A percentile compares a stretch with the other conserved stretches of the same genome.
Evolutionary conservation across 2,329 filamentous ascomycete genomes (phyloP).

Genomic region (Clonostachys chloroleuca): DNA sequence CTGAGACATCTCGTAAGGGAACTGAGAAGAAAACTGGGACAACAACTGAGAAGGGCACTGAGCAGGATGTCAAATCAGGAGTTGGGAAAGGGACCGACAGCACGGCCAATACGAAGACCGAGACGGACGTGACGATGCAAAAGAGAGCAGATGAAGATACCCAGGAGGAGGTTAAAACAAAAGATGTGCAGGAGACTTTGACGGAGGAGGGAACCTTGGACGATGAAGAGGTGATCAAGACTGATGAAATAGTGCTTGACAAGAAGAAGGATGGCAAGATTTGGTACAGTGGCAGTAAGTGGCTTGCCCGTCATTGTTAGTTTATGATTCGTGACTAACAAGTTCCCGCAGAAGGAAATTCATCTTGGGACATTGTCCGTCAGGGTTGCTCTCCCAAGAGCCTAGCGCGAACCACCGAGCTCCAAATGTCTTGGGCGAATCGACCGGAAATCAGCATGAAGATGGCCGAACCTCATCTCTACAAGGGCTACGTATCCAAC

Average conservation of each 20-base stretch:
- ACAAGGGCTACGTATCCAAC: slow-evolving; percentile 57
- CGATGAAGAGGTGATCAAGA: too few species aligned
- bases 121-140: slow-evolving; percentile 32
- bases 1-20: too few species aligned
- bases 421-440: slow-evolving; percentile 36
- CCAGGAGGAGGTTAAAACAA: too few species aligned
- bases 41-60: too few species aligned
- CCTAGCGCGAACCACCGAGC: slow-evolving; percentile 43
- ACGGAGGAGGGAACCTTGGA: too few species aligned
- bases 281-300: too few species aligned
- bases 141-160: too few species aligned
- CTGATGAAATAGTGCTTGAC: too few species aligned
- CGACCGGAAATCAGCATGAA: slow-evolving; percentile 39
- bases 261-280: too few species aligned
- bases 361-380: slow-evolving; percentile 53
- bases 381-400: slow-evolving; percentile 61
- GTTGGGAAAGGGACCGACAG: slow-evolving; percentile 5
- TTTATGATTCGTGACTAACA: neutral
- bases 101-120: slow-evolving; percentile 23
- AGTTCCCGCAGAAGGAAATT: neutral
- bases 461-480: slow-evolving; percentile 41
- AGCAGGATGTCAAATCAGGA: too few species aligned
- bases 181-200: too few species aligned
- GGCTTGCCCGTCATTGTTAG: neutral
- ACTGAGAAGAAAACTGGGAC: too few species aligned